Base-by-base conservation (phyloP, 176 grass and related monocot genomes). In the Carex parvula region DNA sequence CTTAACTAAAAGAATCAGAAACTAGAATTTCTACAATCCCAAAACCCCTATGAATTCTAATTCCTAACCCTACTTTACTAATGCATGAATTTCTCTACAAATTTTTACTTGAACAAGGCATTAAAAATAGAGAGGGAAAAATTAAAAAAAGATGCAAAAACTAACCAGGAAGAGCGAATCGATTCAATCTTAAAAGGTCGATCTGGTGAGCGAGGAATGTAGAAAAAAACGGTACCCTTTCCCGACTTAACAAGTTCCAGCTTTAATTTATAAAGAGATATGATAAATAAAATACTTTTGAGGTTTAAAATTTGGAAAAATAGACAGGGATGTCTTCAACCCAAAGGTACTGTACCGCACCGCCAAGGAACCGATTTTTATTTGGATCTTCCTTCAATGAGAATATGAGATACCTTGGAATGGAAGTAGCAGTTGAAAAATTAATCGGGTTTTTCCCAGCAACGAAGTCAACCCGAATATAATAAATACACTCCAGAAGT, bases 261-360 rank as follows among this genome's bases (percentile, higher is more conserved):
- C 22, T 29, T 77, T 24, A 13, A 21, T 32, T 60, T 33, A 50
- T 39, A 18, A 20, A 11, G n/a, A 60, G 3, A 64, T 4, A 67
- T 6, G 46, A 32, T 2, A 33, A 61, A 78, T 24, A 78, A 78
- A 41, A 5, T 17, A 42, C 2, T 42, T 5, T 13, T 39, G 29
- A 13, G 11, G 11, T 68, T 77, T 48, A 24, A 74, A 74, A 79
- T 79, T 53, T 2, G 48, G 50, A 17, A 8, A n/a, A 30, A 80
- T 1, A 56, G 0, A 53, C 4, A 32, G 73, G 8, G 72, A 26
- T 57, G 7, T 18, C 77, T 80, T 80, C 77, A 24, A 30, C 77
- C 18, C 77, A 80, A 80, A 80, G 77, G 18, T 18, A 61, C 77
- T 80, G 77, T 18, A 32, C 13, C n/a, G n/a, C n/a, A n/a, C n/a